Evolutionary conservation across 345 rosid genomes (phyloP), one percentile per base, ranked within the genome.

Genomic region (Eucalyptus cloeziana): DNA sequence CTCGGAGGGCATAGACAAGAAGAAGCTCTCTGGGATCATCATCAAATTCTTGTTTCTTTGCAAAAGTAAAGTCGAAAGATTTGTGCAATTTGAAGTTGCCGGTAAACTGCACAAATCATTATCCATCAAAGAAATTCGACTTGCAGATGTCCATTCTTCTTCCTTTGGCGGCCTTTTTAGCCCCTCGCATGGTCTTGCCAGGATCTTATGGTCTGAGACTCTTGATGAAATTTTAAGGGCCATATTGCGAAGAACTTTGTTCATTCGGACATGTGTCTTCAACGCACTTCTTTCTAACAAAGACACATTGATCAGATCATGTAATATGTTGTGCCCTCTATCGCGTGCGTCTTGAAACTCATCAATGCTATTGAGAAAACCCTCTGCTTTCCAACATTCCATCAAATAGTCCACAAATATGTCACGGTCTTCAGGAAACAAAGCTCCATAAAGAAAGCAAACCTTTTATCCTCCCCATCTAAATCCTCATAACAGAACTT

Each of bases 301-400:
- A 7, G 92, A 90, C 3, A 86, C 89, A 43, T 89, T 71, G 4
- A 91, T 85, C 7, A 92, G 89, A 49, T 92, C 37, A 14, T 85
- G 4, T 83, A 92, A 24, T 62, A 90, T 88, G 19, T 50, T 58
- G 52, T 86, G 85, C 60, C 91, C 91, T 83, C 67, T 85, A 37
- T 88, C 89, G 1, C 88, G 87, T 51, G 90, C 89, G 7, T 54
- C 89, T 24, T 21, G 54, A 37, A 90, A 76, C 45, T 89, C 43
- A 69, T 69, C 43, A 22, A 86, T 21, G 40, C 37, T 76, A 3
- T 56, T 13, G 22, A 88, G 88, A 58, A 91, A 89, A 33, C 90
- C 91, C 87, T 92, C 88, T 40, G 88, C 90, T n/a, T 56, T 87
- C 91, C 94, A 91, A 54, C 92, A 90, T 85, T 91, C 90, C 27